A percentile compares a stretch with the other conserved stretches of the same genome.
phyloP scores from a whole-genome alignment of 306 rosid species.

The Rosa rugosa region DNA sequence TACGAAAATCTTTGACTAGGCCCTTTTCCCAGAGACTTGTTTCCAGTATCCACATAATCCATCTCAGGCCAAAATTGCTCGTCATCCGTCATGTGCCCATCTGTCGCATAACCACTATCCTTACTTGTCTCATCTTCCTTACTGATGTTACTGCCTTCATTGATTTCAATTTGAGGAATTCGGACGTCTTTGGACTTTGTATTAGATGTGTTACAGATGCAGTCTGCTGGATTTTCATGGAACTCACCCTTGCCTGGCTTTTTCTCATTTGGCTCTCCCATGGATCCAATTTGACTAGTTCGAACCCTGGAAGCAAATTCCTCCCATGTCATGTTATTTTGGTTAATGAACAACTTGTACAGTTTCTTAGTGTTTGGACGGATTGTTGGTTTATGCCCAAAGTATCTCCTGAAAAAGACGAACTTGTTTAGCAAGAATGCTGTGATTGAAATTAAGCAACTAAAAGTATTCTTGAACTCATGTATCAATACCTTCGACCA shows the following conservation, averaged over 20 bases:
- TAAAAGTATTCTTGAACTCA: background rate
- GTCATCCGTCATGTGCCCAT: constrained; percentile 44
- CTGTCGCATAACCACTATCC: constrained; percentile 26
- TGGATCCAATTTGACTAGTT: constrained; percentile 71
- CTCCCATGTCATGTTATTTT: constrained; percentile 66
- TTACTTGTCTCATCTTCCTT: constrained; percentile 23
- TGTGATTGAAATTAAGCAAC: background rate
- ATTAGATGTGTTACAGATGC: constrained; percentile 60
- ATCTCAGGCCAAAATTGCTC: constrained; percentile 47
- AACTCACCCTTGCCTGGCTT: constrained; percentile 70
- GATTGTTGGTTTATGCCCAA: constrained; percentile 84
- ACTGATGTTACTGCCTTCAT: constrained; percentile 9
- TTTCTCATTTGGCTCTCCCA: constrained; percentile 89
- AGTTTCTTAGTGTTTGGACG: constrained; percentile 80
- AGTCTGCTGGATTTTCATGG: constrained; percentile 81
- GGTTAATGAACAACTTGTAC: constrained; percentile 48
- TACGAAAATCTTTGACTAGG: constrained; percentile 26
- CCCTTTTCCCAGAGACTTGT: constrained; percentile 24
- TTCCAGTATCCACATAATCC: constrained; percentile 42
- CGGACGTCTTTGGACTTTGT: constrained; percentile 18
- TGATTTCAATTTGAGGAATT: constrained; percentile 30
- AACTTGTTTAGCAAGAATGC: background rate
- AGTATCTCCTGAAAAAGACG: constrained; percentile 70
- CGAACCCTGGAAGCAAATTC: constrained; percentile 65
- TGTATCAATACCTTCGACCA: constrained; percentile 65